A percentile compares a stretch with the other conserved stretches of the same genome.
Conservation (phyloP, 208 protist species). For the Wallacemonas collosoma region DNA sequence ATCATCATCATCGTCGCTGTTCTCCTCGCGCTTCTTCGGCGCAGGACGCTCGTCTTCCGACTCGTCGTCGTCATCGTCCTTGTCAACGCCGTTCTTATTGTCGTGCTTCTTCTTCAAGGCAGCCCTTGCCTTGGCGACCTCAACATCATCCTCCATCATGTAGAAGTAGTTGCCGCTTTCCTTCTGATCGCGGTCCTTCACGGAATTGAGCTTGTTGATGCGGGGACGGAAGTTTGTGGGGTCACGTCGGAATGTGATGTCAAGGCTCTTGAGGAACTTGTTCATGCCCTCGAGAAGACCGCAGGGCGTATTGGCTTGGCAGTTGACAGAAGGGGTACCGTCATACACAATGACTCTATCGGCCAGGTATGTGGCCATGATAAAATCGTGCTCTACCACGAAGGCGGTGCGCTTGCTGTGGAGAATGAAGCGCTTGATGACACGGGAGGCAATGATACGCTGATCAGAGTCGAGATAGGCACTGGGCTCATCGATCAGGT, state of each 20-base stretch:
- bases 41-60: slow-evolving; percentile 93
- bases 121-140: slow-evolving; percentile 36
- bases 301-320: slow-evolving; percentile 91
- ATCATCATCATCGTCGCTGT: slow-evolving; percentile 20
- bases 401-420: slow-evolving; percentile 99
- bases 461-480: slow-evolving; percentile 99
- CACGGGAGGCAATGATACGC: slow-evolving; percentile 98
- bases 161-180: slow-evolving; percentile 98
- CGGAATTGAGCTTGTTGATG: slow-evolving; percentile 99
- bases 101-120: slow-evolving; percentile 31
- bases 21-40: slow-evolving; percentile 19
- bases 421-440: slow-evolving; percentile 99
- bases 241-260: slow-evolving; percentile 99
- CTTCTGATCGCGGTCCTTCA: slow-evolving; percentile 99
- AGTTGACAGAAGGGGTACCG: slow-evolving; percentile 95
- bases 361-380: slow-evolving; percentile 99
- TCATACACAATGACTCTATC: slow-evolving; percentile 99
- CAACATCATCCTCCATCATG: slow-evolving; percentile 72
- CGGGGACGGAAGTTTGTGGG: slow-evolving; percentile 98
- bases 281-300: slow-evolving; percentile 95
- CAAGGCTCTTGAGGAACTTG: slow-evolving; percentile 97
- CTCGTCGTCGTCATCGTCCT: slow-evolving; percentile 79
- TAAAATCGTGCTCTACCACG: slow-evolving; percentile 99
- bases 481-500: slow-evolving; percentile 99
- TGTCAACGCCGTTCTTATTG: slow-evolving; percentile 36